A percentile compares a stretch with the other conserved stretches of the same genome.
Evolutionary conservation across 192 early-diverging fungal genomes (phyloP).

Genomic region (Cladochytrium replicatum): DNA sequence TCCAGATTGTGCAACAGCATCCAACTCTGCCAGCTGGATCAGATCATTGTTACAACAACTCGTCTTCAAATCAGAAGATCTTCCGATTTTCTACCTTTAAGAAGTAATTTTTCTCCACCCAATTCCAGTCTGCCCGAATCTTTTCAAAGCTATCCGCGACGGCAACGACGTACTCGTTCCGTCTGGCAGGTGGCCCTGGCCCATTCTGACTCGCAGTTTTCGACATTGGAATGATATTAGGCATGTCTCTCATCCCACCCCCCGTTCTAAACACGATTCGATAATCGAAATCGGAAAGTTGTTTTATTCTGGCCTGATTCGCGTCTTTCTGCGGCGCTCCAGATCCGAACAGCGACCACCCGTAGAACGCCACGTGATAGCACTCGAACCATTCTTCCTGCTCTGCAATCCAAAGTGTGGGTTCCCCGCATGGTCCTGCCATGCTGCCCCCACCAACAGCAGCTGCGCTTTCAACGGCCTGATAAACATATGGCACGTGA

Average conservation of each 20-base stretch:
- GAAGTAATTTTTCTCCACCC: conserved; percentile 42
- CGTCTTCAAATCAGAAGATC: neutral
- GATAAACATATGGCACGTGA: conserved; percentile 44
- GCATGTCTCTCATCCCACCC: too few species aligned
- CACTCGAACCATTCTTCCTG: too few species aligned
- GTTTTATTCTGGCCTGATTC: too few species aligned
- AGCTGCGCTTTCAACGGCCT: conserved; percentile 27
- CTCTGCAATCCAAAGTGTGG: conserved; percentile 42
- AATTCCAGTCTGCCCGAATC: conserved; percentile 49
- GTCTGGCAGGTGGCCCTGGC: too few species aligned
- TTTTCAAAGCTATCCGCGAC: conserved; percentile 43
- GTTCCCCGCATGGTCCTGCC: conserved; percentile 41
- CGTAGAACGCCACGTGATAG: too few species aligned
- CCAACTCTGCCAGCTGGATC: conserved; percentile 31
- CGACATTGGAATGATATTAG: too few species aligned
- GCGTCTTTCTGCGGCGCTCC: too few species aligned
- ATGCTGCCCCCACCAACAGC: conserved; percentile 11
- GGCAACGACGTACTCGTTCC: conserved; percentile 32
- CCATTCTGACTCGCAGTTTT: too few species aligned
- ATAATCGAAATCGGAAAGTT: too few species aligned
- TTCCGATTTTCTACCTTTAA: conserved; percentile 20
- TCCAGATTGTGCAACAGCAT: conserved; percentile 7
- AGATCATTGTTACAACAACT: neutral
- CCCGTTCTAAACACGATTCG: too few species aligned
- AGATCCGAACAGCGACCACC: too few species aligned